Conservation (phyloP, 495 filamentous ascomycete species). For the Staphylotrichum longicolle region DNA sequence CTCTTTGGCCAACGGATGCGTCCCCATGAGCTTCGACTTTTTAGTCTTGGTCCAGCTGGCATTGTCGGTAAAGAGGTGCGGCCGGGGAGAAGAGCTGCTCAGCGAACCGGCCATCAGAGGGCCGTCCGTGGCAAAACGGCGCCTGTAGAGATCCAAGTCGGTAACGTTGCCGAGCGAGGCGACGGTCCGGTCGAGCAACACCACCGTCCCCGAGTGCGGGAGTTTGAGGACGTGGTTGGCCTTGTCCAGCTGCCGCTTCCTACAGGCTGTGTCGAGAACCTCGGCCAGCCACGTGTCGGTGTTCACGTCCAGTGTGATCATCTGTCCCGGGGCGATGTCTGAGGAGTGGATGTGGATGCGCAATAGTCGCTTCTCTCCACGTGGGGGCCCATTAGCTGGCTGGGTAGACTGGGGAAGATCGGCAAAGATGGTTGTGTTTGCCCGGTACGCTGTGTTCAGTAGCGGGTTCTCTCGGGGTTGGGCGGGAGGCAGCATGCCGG, state of each 20-base stretch:
- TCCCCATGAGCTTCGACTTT: conserved; percentile 59
- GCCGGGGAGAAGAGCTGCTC: conserved; percentile 76
- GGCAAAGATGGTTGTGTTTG: conserved; percentile 55
- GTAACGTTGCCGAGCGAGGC: conserved; percentile 79
- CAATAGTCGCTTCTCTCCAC: conserved; percentile 79
- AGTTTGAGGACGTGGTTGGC: conserved; percentile 86
- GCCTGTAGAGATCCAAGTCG: conserved; percentile 81
- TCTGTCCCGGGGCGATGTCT: conserved; percentile 58
- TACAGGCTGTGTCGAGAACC: conserved; percentile 85
- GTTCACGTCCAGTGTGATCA: conserved; percentile 77
- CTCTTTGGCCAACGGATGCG: conserved; percentile 76
- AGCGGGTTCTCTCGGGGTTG: conserved; percentile 58
- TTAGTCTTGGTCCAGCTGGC: conserved; percentile 61
- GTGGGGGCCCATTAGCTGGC: conserved; percentile 55
- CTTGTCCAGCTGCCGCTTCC: conserved; percentile 86
- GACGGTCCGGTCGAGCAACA: conserved; percentile 79
- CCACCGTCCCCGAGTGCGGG: conserved; percentile 76
- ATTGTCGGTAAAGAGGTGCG: conserved; percentile 62
- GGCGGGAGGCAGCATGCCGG: conserved; percentile 26
- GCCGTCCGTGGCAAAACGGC: conserved; percentile 79
- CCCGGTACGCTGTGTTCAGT: conserved; percentile 55
- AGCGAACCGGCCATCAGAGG: conserved; percentile 76
- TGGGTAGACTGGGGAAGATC: conserved; percentile 63
- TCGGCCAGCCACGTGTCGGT: conserved; percentile 95
- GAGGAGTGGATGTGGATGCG: conserved; percentile 74